A percentile compares a stretch with the other conserved stretches of the same genome.
Conservation (phyloP, 2,329 filamentous ascomycete genomes). For the Fusarium circinatum region DNA sequence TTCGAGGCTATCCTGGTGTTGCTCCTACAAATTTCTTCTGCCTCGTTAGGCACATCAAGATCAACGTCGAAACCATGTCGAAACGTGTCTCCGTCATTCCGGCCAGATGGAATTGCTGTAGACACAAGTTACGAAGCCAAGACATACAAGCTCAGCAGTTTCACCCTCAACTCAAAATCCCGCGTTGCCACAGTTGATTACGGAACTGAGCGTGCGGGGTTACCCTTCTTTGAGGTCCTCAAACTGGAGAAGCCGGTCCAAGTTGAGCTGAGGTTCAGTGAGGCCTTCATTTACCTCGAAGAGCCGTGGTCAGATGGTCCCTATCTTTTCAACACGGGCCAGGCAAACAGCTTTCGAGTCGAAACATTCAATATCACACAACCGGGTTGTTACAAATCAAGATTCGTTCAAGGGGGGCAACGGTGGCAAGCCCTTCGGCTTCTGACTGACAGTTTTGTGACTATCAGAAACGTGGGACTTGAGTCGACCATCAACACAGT, state of each 20-base stretch:
- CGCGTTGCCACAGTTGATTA: slow-evolving; percentile 1
- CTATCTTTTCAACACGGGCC: neutral
- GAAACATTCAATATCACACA: slow-evolving; percentile 10
- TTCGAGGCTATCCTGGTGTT: neutral
- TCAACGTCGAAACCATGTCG: neutral
- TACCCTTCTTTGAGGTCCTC: slow-evolving; percentile 1
- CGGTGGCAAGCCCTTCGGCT: slow-evolving; percentile 1
- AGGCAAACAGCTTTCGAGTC: slow-evolving; percentile 4
- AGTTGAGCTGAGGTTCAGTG: neutral
- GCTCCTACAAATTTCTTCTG: neutral
- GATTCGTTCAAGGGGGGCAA: slow-evolving; percentile 5
- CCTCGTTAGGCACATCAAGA: neutral
- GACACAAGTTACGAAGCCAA: slow-evolving; percentile 12
- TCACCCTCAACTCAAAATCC: neutral
- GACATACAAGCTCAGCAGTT: neutral
- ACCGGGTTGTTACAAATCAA: neutral
- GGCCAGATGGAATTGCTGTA: neutral
- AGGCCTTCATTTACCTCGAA: neutral
- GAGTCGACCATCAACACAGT: neutral
- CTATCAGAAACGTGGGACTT: neutral
- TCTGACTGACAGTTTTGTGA: neutral
- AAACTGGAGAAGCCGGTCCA: neutral
- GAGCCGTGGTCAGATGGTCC: slow-evolving; percentile 8
- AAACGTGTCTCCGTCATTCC: neutral
- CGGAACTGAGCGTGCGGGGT: neutral